A percentile compares a stretch with the other conserved stretches of the same genome.
Evolutionary conservation across 169 alveolate species (phyloP).

Genomic region (Cryptosporidium andersoni): DNA sequence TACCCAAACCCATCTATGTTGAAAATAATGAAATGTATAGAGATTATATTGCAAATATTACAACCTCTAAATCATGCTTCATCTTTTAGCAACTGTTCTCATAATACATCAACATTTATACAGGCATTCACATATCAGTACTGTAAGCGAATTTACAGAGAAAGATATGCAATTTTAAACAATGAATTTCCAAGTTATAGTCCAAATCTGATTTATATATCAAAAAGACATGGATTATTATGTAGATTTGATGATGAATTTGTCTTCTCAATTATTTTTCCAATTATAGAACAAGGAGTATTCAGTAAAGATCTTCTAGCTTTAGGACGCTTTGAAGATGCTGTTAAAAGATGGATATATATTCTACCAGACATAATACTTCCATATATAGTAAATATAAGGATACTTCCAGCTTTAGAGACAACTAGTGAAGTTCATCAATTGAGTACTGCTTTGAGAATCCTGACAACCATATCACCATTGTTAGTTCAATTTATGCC

Average conservation of each 20-base stretch:
- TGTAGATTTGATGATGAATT: conserved; percentile 68
- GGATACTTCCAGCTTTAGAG: conserved; percentile 54
- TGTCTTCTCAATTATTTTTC: conserved; percentile 33
- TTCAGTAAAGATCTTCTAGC: conserved; percentile 52
- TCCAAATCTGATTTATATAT: not conserved
- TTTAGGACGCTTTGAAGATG: conserved; percentile 52
- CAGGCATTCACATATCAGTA: conserved; percentile 65
- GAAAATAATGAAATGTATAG: too few species aligned
- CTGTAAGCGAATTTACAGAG: conserved; percentile 59
- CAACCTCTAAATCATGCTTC: conserved; percentile 57
- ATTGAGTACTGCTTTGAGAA: conserved; percentile 47
- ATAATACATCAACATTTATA: conserved; percentile 44
- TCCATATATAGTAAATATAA: conserved; percentile 18
- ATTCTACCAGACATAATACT: conserved; percentile 43
- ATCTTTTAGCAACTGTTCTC: conserved; percentile 55
- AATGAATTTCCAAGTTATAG: not conserved
- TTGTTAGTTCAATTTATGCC: conserved; percentile 59
- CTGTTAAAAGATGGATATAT: conserved; percentile 65
- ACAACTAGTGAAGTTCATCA: conserved; percentile 54
- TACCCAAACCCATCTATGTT: too few species aligned
- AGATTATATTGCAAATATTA: conserved; percentile 1
- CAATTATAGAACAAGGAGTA: conserved; percentile 59
- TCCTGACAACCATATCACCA: conserved; percentile 45
- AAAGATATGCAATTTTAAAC: conserved; percentile 1
- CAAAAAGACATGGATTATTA: not conserved